Evolutionary conservation across 2,329 filamentous ascomycete genomes (phyloP).

Genomic region (Fusarium nematophilum): DNA sequence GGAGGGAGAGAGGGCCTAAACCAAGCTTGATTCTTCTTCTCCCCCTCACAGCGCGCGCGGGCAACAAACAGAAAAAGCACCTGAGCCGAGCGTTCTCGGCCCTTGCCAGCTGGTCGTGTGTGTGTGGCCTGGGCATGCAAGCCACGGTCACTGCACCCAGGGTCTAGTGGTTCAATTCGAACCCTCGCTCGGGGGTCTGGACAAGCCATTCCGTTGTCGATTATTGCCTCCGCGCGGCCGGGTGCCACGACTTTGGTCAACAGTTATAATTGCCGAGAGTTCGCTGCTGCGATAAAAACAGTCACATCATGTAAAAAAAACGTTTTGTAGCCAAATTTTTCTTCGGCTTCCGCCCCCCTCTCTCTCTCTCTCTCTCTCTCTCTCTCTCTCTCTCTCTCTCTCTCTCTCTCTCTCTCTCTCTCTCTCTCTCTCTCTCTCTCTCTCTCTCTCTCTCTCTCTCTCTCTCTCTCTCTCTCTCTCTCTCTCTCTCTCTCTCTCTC

Average conservation of each 20-base stretch:
- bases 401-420: neutral
- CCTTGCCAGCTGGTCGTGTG: slow-evolving; percentile 2
- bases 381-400: neutral
- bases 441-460: neutral
- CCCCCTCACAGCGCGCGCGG: no score
- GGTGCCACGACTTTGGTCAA: neutral
- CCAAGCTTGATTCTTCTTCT: neutral
- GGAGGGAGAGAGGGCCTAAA: neutral
- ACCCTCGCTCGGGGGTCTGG: neutral
- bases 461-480: neutral
- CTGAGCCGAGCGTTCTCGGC: slow-evolving; percentile 19
- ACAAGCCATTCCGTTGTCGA: neutral
- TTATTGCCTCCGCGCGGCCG: neutral
- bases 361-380: neutral
- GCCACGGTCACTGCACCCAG: slow-evolving; percentile 14
- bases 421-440: neutral
- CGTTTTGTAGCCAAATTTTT: neutral
- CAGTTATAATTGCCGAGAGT: neutral
- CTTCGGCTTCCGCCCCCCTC: neutral
- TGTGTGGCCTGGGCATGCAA: slow-evolving; percentile 10
- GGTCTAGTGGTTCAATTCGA: slow-evolving; percentile 10
- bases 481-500: no score
- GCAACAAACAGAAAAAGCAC: neutral
- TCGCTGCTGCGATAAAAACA: slow-evolving; percentile 4
- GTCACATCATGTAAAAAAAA: neutral